These are phyloP conservation scores for Trichoderma reesei DNA, from an alignment of 495 filamentous ascomycete species.

Conservation along the genomic window DNA sequence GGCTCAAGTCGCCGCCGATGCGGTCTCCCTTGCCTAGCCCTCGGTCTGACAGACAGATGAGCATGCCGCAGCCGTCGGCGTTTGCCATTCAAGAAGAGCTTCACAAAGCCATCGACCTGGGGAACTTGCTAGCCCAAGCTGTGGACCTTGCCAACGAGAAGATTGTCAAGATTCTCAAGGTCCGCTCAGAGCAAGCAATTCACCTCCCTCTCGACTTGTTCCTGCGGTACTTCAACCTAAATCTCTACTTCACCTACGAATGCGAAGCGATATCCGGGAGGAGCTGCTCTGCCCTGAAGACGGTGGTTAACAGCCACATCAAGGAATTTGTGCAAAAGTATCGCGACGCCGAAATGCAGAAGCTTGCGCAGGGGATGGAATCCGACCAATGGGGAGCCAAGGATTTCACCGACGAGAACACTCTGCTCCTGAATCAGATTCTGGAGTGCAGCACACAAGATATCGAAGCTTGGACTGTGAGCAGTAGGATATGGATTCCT, in stretches of 20 bases:
- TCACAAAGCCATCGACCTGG: slow-evolving; percentile 77
- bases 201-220: slow-evolving; percentile 63
- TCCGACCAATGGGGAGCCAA: slow-evolving; percentile 81
- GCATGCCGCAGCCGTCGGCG: slow-evolving; percentile 18
- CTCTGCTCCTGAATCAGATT: slow-evolving; percentile 53
- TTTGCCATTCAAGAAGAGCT: slow-evolving; percentile 65
- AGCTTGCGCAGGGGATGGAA: slow-evolving; percentile 76
- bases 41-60: slow-evolving; percentile 14
- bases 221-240: slow-evolving; percentile 85
- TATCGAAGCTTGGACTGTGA: slow-evolving; percentile 59
- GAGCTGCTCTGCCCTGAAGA: slow-evolving; percentile 74
- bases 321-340: slow-evolving; percentile 73
- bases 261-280: slow-evolving; percentile 93
- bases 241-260: slow-evolving; percentile 89
- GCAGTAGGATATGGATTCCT: slow-evolving; percentile 61
- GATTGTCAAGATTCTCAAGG: slow-evolving; percentile 83
- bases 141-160: slow-evolving; percentile 90
- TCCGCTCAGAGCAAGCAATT: slow-evolving; percentile 71
- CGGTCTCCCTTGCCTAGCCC: slow-evolving; percentile 44
- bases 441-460: slow-evolving; percentile 74
- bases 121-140: slow-evolving; percentile 84
- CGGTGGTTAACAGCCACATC: slow-evolving; percentile 83
- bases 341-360: slow-evolving; percentile 66
- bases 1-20: slow-evolving; percentile 36
- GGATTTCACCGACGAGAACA: slow-evolving; percentile 67